Evolutionary conservation across 345 rosid species (phyloP).

Genomic region (Linum trigynum): DNA sequence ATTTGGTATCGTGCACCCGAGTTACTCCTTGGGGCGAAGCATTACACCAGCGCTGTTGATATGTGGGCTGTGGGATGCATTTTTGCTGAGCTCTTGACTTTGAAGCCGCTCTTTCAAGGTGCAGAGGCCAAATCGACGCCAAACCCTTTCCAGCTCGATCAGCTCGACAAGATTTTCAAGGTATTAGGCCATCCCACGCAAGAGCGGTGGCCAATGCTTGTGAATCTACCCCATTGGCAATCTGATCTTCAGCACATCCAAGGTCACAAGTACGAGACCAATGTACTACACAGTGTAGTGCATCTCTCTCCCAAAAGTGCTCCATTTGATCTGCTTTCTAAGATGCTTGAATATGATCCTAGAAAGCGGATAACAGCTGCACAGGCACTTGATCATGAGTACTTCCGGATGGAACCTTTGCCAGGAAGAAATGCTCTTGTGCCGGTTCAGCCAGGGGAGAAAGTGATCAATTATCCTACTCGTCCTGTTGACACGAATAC

Average conservation of each 20-base stretch:
- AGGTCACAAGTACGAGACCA: constrained; percentile 63
- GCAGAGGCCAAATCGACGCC: constrained; percentile 77
- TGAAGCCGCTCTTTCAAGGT: constrained; percentile 96
- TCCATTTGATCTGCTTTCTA: constrained; percentile 75
- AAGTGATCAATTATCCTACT: constrained; percentile 64
- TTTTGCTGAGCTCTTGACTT: constrained; percentile 88
- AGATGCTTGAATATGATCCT: constrained; percentile 95
- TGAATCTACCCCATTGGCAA: constrained; percentile 85
- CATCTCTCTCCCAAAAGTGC: constrained; percentile 52
- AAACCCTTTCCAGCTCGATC: constrained; percentile 91
- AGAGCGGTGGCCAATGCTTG: constrained; percentile 91
- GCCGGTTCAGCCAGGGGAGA: constrained; percentile 72
- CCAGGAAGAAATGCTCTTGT: constrained; percentile 91
- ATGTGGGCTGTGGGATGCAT: constrained; percentile 99
- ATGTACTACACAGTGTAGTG: constrained; percentile 59
- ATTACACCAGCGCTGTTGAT: constrained; percentile 92
- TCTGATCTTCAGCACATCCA: constrained; percentile 69
- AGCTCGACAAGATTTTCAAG: constrained; percentile 97
- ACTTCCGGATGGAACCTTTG: constrained; percentile 67
- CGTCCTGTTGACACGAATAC: constrained; percentile 88
- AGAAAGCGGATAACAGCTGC: constrained; percentile 85
- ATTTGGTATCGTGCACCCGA: constrained; percentile 99
- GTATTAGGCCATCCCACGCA: constrained; percentile 89
- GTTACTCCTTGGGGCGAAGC: constrained; percentile 95
- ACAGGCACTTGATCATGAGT: constrained; percentile 94